Evolutionary conservation across 2,329 filamentous ascomycete genomes (phyloP), one percentile per base, ranked within the genome.

Genomic region (Domatiomyces catenatus): DNA sequence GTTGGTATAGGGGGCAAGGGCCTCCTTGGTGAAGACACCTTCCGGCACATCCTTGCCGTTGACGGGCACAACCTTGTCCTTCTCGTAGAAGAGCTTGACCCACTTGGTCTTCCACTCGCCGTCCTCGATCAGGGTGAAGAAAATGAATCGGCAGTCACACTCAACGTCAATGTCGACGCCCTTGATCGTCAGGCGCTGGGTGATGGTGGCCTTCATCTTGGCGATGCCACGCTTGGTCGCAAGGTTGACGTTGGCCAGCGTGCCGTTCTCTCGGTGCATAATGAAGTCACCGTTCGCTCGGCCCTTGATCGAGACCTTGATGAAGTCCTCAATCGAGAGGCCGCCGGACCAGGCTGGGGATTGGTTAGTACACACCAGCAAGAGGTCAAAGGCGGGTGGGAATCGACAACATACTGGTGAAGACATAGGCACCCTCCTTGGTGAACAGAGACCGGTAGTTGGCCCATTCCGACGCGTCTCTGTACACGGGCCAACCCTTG

Each of bases 151-250:
- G 54, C 73, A 71, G 59, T 75, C 72, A 60, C 72, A 74, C 63
- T 75, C 72, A 48, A 74, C 68, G 54, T 75, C 72, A 56, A 67
- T 72, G 54, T 67, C 62, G 51, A 64, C 54, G 46, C 64, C 64
- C 46, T 63, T 60, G 50, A 62, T 46, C 19, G 55, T 60, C 22
- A 75, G 74, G 39, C 73, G 70, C 59, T 75, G 72, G 3, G 72
- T 75, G 62, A 74, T 75, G 49, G 72, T 75, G 7, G 71, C 71
- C 65, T 75, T 75, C 72, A 74, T 74, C 65, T 74, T 74, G 55
- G 71, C 71, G 20, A 75, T 63, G 48, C 71, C 73, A 22, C 71
- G 70, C 48, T 56, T 55, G n/a, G 56, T 64, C 12, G 57, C 52
- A 7, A 60, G 61, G 58, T 65, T 67, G 42, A 73, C 63, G 55